Evolutionary conservation across 148 eudicot genomes (phyloP), one percentile per base, ranked within the genome.

Genomic region (Fallopia convolvulus): DNA sequence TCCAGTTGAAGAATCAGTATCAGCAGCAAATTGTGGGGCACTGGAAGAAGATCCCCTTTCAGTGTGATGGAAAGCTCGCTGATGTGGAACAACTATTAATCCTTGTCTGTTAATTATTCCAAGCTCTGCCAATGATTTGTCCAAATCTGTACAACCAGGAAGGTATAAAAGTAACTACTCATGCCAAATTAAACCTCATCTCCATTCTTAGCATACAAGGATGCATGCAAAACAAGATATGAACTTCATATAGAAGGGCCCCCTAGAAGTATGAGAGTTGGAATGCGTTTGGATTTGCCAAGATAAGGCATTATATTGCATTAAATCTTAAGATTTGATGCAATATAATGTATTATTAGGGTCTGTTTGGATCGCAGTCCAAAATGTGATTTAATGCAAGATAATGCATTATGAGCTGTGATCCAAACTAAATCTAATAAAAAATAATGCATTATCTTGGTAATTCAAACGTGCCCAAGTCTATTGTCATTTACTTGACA

Each of bases 91-190:
- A 76, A 89, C 84, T 61, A 89, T 70, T 42, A 89, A 74, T 46
- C 88, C 88, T 81, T 89, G 92, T 76, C 92, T 89, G 33, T 85
- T 80, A 49, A 63, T 52, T 53, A 89, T 77, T 33, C 85, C 87
- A 77, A 85, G 77, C 63, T 87, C 90, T 49, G 82, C 70, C 58
- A 89, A 82, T 60, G 84, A 80, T 73, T 78, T 78, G 80, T 58
- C 55, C 80, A 89, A 76, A 81, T 88, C 88, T 89, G 85, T 72
- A 73, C 13, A 73, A 9, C n/a, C 72, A 68, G 20, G 56, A 6
- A 75, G 77, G 74, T 0, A 58, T 65, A 14, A 74, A 15, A 7
- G 49, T 74, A 26, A 33, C 44, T 32, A 52, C 72, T 36, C 14
- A 36, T 8, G 9, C 72, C 44, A 68, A 39, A 46, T 68, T 68